Conservation (phyloP, 345 rosid species). For the Toxicodendron radicans region DNA sequence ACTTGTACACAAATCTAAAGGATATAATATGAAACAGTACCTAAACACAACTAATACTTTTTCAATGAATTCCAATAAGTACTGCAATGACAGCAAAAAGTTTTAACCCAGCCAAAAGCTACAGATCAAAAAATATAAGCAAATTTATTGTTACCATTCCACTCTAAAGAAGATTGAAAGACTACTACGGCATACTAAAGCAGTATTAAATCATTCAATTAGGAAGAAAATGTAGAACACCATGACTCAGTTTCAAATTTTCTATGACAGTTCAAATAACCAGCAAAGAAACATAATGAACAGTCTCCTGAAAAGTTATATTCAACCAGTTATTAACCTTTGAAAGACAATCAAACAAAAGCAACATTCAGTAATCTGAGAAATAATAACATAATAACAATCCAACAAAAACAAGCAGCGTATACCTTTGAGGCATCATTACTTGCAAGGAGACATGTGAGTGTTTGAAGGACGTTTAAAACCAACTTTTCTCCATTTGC, state of each 20-base stretch:
- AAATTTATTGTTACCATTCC: conserved; percentile 4
- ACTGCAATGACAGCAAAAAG: neutral
- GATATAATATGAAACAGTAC: neutral
- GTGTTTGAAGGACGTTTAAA: conserved; percentile 81
- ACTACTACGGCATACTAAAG: neutral
- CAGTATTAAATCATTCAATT: neutral
- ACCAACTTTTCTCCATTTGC: conserved; percentile 82
- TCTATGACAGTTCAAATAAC: neutral
- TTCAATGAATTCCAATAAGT: neutral
- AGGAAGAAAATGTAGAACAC: neutral
- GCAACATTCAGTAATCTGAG: conserved; percentile 16
- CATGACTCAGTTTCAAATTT: neutral
- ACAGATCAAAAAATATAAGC: neutral
- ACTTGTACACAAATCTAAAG: neutral
- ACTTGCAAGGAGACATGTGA: conserved; percentile 73
- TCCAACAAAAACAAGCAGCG: conserved; percentile 18
- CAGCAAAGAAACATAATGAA: neutral
- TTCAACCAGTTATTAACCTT: conserved; percentile 6
- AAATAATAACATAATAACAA: neutral
- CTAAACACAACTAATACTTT: no score
- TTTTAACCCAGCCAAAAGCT: neutral
- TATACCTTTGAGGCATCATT: conserved; percentile 87
- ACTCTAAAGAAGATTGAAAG: neutral
- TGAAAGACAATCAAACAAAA: neutral
- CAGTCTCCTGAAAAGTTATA: neutral